Evolutionary conservation across 495 filamentous ascomycete genomes (phyloP).

Genomic region (Penicillium argentinense): DNA sequence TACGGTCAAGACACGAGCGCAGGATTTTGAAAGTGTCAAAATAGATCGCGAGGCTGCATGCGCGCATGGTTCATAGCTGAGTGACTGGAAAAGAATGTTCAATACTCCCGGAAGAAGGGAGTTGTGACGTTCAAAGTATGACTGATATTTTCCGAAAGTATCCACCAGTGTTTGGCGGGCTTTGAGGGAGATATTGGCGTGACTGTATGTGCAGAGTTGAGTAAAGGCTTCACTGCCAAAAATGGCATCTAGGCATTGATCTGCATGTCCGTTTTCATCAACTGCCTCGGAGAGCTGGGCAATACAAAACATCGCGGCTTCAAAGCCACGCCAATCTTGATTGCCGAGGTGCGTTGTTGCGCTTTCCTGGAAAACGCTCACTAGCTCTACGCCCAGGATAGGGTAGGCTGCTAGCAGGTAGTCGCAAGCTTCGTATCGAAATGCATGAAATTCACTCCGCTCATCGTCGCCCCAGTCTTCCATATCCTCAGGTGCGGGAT

Average conservation of each 20-base stretch:
- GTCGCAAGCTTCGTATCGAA: slow-evolving; percentile 79
- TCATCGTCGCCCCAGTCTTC: slow-evolving; percentile 69
- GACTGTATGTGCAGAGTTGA: slow-evolving; percentile 53
- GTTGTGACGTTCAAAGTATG: slow-evolving; percentile 76
- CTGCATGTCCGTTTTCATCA: slow-evolving; percentile 62
- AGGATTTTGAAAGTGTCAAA: slow-evolving; percentile 74
- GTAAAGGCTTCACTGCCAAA: slow-evolving; percentile 63
- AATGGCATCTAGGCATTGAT: slow-evolving; percentile 65
- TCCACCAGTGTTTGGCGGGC: slow-evolving; percentile 76
- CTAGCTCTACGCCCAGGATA: slow-evolving; percentile 63
- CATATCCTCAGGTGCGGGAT: slow-evolving; percentile 29
- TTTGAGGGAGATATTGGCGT: slow-evolving; percentile 57
- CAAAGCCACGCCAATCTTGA: slow-evolving; percentile 72
- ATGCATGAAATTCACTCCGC: slow-evolving; percentile 68
- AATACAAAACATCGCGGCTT: slow-evolving; percentile 78
- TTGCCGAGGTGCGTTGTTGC: slow-evolving; percentile 57
- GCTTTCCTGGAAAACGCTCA: slow-evolving; percentile 67
- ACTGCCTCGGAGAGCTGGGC: slow-evolving; percentile 73
- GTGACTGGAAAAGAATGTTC: slow-evolving; percentile 76
- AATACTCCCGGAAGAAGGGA: slow-evolving; percentile 71
- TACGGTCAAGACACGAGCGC: slow-evolving; percentile 64
- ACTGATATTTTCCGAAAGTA: slow-evolving; percentile 74
- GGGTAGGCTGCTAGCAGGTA: slow-evolving; percentile 75
- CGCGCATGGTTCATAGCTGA: slow-evolving; percentile 65
- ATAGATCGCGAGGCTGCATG: slow-evolving; percentile 79